Conservation (phyloP, 2,329 filamentous ascomycete species). For the Ophiosphaerella narmari region DNA sequence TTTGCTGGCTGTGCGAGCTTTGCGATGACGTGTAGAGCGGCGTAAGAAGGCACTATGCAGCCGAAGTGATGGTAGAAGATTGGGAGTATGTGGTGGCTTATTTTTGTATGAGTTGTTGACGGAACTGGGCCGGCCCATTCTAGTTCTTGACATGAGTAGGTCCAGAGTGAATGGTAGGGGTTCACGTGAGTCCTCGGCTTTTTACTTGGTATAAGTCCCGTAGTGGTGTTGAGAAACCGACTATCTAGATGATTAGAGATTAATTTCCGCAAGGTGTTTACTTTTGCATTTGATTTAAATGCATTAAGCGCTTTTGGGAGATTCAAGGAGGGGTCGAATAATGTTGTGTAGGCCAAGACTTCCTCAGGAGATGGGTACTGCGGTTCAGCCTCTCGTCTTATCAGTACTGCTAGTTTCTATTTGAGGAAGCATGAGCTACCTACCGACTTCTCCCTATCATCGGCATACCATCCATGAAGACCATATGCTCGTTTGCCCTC, state of each 20-base stretch:
- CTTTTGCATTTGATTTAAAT: slow-evolving; percentile 68
- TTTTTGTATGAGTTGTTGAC: slow-evolving; percentile 57
- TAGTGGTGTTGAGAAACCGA: slow-evolving; percentile 51
- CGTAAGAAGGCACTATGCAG: slow-evolving; percentile 71
- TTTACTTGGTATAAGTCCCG: slow-evolving; percentile 34
- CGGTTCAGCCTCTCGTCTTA: slow-evolving; percentile 15
- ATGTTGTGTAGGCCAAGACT: slow-evolving; percentile 67
- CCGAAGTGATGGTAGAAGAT: slow-evolving; percentile 81
- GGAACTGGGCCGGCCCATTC: slow-evolving; percentile 68
- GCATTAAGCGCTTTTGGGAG: slow-evolving; percentile 66
- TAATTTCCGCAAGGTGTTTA: slow-evolving; percentile 62
- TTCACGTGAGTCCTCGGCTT: slow-evolving; percentile 60
- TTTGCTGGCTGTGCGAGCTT: slow-evolving; percentile 51
- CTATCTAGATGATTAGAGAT: slow-evolving; percentile 63
- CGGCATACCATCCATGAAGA: slow-evolving; percentile 58
- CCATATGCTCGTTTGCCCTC: slow-evolving; percentile 52
- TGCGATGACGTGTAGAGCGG: slow-evolving; percentile 65
- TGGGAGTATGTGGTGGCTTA: slow-evolving; percentile 70
- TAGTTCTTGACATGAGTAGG: slow-evolving; percentile 66
- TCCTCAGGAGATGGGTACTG: slow-evolving; percentile 51
- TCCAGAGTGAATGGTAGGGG: slow-evolving; percentile 71
- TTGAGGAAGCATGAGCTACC: slow-evolving; percentile 7
- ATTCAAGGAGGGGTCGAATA: slow-evolving; percentile 66
- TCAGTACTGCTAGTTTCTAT: not conserved
- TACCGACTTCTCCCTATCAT: slow-evolving; percentile 45